Base-by-base conservation (phyloP, 129 eudicot genomes). In the Flaveria sonorensis region DNA sequence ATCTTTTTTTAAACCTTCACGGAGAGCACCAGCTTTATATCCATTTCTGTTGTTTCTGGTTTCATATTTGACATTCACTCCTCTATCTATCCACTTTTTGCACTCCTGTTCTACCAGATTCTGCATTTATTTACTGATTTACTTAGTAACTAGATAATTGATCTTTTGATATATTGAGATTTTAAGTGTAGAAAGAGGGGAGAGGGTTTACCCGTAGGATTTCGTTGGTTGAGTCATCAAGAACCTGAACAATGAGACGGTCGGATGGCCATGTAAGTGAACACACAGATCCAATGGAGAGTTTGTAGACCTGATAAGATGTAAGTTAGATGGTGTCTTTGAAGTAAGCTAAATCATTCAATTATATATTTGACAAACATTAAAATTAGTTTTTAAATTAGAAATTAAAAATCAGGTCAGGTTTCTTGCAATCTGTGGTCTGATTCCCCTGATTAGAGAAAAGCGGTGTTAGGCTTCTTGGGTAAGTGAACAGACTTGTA, bases 21-120 rank as follows among this genome's bases (percentile, higher is more conserved):
- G 86, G 36, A 92, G 95, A 16, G 97, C 97, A 36, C 97, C 97
- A 1, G 92, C 97, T 66, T 92, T 92, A 79, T 92, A 92, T 51
- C 97, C 97, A 66, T 86, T 89, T 79, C 97, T 85, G 77, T 92
- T 92, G 76, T 92, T 89, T 73, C 97, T 81, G 28, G 92, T 82
- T 78, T 87, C 97, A 24, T 92, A 92, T 84, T 83, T 85, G 61
- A 89, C 87, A 42, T 89, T 87, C 71, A 92, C 92, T 67, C 95
- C 97, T 75, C 79, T 87, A 70, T 80, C 72, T 5, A 78, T 85
- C 92, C 92, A 92, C 73, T 89, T 89, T 53, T 78, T 80, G 79
- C 97, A 92, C 82, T 92, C 95, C 62, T 78, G 13, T 55, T 92
- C 88, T 51, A 92, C 95, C 80, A 92, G 63, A 67, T 77, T 71